Conservation (phyloP, 805 yeast genomes). For the Metschnikowia similis region DNA sequence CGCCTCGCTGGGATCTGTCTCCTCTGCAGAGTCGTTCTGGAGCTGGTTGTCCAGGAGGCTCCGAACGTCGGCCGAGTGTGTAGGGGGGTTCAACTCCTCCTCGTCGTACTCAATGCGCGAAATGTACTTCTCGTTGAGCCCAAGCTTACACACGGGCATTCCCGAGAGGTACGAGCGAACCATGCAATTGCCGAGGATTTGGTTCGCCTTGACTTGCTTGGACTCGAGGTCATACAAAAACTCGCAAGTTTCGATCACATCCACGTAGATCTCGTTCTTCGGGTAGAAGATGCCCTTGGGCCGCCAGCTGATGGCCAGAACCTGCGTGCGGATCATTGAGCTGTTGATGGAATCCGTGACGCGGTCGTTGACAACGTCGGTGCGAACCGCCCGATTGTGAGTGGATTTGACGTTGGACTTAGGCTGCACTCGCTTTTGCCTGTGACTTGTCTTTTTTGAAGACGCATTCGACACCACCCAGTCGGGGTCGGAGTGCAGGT, state of each 20-base stretch:
- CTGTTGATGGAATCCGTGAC: slow-evolving; percentile 46
- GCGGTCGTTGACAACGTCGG: slow-evolving; percentile 26
- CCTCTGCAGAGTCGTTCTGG: slow-evolving; percentile 3
- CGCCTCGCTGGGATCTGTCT: background rate
- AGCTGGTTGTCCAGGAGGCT: slow-evolving; percentile 11
- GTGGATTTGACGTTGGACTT: slow-evolving; percentile 29
- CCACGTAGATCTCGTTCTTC: slow-evolving; percentile 42
- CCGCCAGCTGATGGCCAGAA: slow-evolving; percentile 50
- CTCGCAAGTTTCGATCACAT: slow-evolving; percentile 36
- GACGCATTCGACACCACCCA: slow-evolving; percentile 1
- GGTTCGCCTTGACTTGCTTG: slow-evolving; percentile 26
- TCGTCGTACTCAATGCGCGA: slow-evolving; percentile 29
- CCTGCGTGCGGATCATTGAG: slow-evolving; percentile 70
- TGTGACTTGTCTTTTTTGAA: slow-evolving; percentile 5
- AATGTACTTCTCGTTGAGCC: slow-evolving; percentile 38
- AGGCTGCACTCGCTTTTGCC: background rate
- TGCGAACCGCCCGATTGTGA: slow-evolving; percentile 33
- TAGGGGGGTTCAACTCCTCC: slow-evolving; percentile 5
- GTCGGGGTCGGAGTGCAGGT: slow-evolving; percentile 8
- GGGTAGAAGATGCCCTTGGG: slow-evolving; percentile 44
- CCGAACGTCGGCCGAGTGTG: background rate
- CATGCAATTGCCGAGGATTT: slow-evolving; percentile 30
- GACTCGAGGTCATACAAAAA: slow-evolving; percentile 33
- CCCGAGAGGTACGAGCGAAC: slow-evolving; percentile 41
- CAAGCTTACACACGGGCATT: slow-evolving; percentile 40